phyloP scores from a whole-genome alignment of 2,329 filamentous ascomycete species.

The Pseudofabraea citricarpa region DNA sequence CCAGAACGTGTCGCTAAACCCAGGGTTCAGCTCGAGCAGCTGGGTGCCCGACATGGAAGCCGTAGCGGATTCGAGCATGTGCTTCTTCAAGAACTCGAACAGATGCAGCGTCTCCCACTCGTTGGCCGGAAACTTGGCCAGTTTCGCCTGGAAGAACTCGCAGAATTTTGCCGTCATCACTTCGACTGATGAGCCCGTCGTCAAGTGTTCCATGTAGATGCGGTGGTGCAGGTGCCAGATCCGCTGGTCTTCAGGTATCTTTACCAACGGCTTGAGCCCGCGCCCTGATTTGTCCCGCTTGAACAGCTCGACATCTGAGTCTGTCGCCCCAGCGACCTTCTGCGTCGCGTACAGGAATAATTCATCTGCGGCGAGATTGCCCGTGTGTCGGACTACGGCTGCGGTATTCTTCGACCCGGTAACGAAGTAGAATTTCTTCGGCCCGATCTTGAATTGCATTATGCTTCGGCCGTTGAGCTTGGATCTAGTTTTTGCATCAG shows the following conservation, averaged over 20 bases:
- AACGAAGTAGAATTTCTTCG: slow-evolving; percentile 5
- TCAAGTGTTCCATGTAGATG: slow-evolving; percentile 14
- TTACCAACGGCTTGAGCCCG: not conserved
- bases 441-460: slow-evolving; percentile 3
- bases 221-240: slow-evolving; percentile 17
- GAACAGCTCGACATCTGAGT: not conserved
- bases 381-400: slow-evolving; percentile 1
- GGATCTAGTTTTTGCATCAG: too few relatives aligned
- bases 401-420: not conserved
- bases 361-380: slow-evolving; percentile 2
- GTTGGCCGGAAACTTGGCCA: slow-evolving; percentile 9
- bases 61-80: slow-evolving; percentile 19
- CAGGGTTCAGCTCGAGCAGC: slow-evolving; percentile 21
- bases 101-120: slow-evolving; percentile 18
- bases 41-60: slow-evolving; percentile 18
- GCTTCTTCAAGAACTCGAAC: slow-evolving; percentile 12
- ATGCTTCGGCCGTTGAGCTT: not conserved
- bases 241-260: slow-evolving; percentile 11
- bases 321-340: not conserved
- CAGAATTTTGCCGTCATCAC: slow-evolving; percentile 10
- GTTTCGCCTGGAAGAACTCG: slow-evolving; percentile 7
- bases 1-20: slow-evolving; percentile 22
- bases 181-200: slow-evolving; percentile 4
- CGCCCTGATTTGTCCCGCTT: slow-evolving; percentile 1
- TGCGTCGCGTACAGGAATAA: not conserved